A percentile compares a stretch with the other conserved stretches of the same genome.
Conservation (phyloP, 306 rosid species). For the Pyrus betulifolia region DNA sequence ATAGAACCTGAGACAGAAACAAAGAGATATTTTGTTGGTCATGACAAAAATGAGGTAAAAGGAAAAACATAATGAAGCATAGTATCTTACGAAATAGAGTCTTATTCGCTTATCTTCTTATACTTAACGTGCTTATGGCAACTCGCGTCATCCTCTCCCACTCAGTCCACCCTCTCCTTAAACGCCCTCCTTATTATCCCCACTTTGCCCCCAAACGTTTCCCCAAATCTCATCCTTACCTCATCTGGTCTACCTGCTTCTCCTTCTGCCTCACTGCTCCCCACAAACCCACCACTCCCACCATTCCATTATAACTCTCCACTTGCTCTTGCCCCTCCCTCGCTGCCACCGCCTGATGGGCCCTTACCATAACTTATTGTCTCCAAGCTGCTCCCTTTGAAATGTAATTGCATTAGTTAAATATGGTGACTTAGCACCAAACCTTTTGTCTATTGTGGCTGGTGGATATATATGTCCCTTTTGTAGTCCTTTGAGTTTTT, state of each 20-base stretch:
- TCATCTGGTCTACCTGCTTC: slow-evolving; percentile 87
- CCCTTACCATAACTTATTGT: too few species aligned
- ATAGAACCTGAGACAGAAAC: too few species aligned
- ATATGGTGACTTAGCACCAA: too few species aligned
- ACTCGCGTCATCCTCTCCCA: slow-evolving; percentile 33
- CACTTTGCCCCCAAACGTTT: slow-evolving; percentile 23
- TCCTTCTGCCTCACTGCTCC: slow-evolving; percentile 40
- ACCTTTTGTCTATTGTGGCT: too few species aligned
- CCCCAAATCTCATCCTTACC: slow-evolving; percentile 53
- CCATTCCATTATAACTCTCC: slow-evolving; percentile 8
- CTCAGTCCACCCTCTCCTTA: slow-evolving; percentile 41
- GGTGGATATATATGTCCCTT: too few species aligned
- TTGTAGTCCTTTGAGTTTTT: too few species aligned
- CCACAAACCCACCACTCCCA: slow-evolving; percentile 28
- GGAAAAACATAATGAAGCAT: not conserved
- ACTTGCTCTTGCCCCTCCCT: slow-evolving; percentile 16
- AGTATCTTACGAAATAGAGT: not conserved
- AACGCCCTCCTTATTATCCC: slow-evolving; percentile 12
- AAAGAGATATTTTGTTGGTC: too few species aligned
- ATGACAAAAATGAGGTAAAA: not conserved
- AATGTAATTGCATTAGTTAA: too few species aligned
- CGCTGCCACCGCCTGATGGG: slow-evolving; percentile 14
- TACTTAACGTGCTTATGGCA: slow-evolving; percentile 54
- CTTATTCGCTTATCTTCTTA: slow-evolving; percentile 31
- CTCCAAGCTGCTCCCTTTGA: too few species aligned